A percentile compares a stretch with the other conserved stretches of the same genome.
These are phyloP conservation scores for Saccharomycopsis sp. DNA, from an alignment of 805 yeast genomes.

Conservation along the genomic window DNA sequence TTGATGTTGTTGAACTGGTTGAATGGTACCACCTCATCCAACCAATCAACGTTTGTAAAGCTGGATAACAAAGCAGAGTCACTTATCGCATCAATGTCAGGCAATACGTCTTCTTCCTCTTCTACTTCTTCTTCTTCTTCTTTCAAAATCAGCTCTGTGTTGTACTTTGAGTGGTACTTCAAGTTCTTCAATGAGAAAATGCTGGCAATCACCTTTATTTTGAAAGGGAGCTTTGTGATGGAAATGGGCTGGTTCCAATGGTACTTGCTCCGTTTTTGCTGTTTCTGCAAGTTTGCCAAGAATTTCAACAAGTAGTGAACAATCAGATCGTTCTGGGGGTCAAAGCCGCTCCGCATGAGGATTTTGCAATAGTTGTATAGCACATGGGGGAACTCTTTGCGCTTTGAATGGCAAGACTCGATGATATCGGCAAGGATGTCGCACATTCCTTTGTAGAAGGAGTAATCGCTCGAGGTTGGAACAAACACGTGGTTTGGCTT, in stretches of 20 bases:
- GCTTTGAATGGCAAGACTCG: conserved; percentile 4
- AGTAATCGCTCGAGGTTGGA: conserved; percentile 11
- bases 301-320: conserved; percentile 13
- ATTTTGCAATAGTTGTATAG: conserved; percentile 15
- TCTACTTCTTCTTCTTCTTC: conserved; percentile 11
- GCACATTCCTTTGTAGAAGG: conserved; percentile 11
- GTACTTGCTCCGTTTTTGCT: too few relatives aligned
- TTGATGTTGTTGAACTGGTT: conserved; percentile 10
- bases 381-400: conserved; percentile 16
- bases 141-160: too few relatives aligned
- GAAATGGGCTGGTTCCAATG: background rate
- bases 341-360: conserved; percentile 19
- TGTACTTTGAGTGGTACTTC: conserved; percentile 3
- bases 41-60: conserved; percentile 9
- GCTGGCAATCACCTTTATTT: conserved; percentile 17
- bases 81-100: conserved; percentile 2
- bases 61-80: background rate
- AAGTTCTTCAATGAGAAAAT: conserved; percentile 18
- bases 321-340: conserved; percentile 17
- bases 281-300: conserved; percentile 8
- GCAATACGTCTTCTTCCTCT: background rate
- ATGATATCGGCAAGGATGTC: conserved; percentile 5
- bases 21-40: conserved; percentile 6
- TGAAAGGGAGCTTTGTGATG: conserved; percentile 4
- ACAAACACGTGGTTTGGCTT: conserved; percentile 5